Conservation (phyloP, 495 filamentous ascomycete species). For the Astrothelium subdiscretum region DNA sequence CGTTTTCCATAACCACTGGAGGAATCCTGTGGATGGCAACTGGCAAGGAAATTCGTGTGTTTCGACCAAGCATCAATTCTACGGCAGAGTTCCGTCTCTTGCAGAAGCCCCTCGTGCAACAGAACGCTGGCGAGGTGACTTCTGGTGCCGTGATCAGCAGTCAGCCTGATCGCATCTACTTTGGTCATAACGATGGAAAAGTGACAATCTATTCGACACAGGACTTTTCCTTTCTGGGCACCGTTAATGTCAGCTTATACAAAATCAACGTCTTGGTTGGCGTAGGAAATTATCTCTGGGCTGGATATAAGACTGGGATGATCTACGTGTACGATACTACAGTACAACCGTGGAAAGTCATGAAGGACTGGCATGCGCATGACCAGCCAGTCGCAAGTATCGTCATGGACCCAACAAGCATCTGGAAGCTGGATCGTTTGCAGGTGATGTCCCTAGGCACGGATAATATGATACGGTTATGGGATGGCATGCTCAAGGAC, state of each 20-base stretch:
- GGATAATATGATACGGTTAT: slow-evolving; percentile 73
- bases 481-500: slow-evolving; percentile 88
- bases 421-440: slow-evolving; percentile 73
- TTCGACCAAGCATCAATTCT: slow-evolving; percentile 57
- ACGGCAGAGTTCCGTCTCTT: slow-evolving; percentile 60
- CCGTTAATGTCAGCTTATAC: slow-evolving; percentile 80
- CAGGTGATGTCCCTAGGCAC: slow-evolving; percentile 84
- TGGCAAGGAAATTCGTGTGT: slow-evolving; percentile 80
- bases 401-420: slow-evolving; percentile 64
- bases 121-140: slow-evolving; percentile 72
- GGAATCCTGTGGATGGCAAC: slow-evolving; percentile 78
- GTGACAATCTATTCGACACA: slow-evolving; percentile 75
- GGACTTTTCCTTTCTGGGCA: slow-evolving; percentile 60
- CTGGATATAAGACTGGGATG: slow-evolving; percentile 90
- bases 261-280: slow-evolving; percentile 86
- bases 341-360: slow-evolving; percentile 71
- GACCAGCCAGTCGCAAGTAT: slow-evolving; percentile 68
- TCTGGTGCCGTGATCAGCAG: slow-evolving; percentile 64
- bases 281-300: slow-evolving; percentile 80
- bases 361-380: slow-evolving; percentile 92
- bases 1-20: slow-evolving; percentile 71
- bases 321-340: slow-evolving; percentile 83
- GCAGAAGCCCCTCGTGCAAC: slow-evolving; percentile 52
- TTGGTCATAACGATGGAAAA: slow-evolving; percentile 90
- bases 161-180: slow-evolving; percentile 70